Evolutionary conservation across 1,139 yeast genomes (phyloP).

Genomic region (Pichia sp.): DNA sequence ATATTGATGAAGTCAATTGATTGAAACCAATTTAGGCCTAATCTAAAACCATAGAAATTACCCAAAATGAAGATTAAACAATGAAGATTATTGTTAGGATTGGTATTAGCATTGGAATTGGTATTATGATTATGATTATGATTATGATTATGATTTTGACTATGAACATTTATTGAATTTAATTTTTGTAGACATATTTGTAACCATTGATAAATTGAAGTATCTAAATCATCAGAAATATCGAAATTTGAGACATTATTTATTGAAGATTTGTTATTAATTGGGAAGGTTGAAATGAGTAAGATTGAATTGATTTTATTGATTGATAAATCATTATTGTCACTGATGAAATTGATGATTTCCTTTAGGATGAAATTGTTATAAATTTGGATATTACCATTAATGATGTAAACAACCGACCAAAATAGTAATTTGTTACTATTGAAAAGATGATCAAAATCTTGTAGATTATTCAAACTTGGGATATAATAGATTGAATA

Average conservation of each 20-base stretch:
- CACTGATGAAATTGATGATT: slow-evolving; percentile 3
- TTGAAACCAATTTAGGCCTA: slow-evolving; percentile 24
- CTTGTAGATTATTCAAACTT: slow-evolving; percentile 17
- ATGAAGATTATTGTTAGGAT: slow-evolving; percentile 21
- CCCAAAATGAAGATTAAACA: slow-evolving; percentile 23
- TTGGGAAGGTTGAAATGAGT: slow-evolving; percentile 24
- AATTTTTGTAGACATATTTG: slow-evolving; percentile 19
- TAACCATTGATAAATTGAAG: slow-evolving; percentile 20
- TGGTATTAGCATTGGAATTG: no score
- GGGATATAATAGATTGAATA: slow-evolving; percentile 20
- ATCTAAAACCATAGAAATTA: slow-evolving; percentile 20
- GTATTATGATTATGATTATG: no score
- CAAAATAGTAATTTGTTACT: slow-evolving; percentile 24
- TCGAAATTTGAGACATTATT: slow-evolving; percentile 3
- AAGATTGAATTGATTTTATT: slow-evolving; percentile 20
- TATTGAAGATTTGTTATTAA: slow-evolving; percentile 11
- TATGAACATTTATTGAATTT: slow-evolving; percentile 11
- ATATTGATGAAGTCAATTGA: slow-evolving; percentile 16
- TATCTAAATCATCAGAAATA: slow-evolving; percentile 15
- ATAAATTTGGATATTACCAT: slow-evolving; percentile 17
- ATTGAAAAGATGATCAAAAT: slow-evolving; percentile 19
- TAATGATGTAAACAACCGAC: slow-evolving; percentile 24
- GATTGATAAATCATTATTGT: slow-evolving; percentile 5
- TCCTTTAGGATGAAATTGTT: slow-evolving; percentile 11
- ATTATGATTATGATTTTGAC: no score